Evolutionary conservation across 2,329 filamentous ascomycete species (phyloP), one percentile per base, ranked within the genome.

Genomic region (Diplodia seriata): DNA sequence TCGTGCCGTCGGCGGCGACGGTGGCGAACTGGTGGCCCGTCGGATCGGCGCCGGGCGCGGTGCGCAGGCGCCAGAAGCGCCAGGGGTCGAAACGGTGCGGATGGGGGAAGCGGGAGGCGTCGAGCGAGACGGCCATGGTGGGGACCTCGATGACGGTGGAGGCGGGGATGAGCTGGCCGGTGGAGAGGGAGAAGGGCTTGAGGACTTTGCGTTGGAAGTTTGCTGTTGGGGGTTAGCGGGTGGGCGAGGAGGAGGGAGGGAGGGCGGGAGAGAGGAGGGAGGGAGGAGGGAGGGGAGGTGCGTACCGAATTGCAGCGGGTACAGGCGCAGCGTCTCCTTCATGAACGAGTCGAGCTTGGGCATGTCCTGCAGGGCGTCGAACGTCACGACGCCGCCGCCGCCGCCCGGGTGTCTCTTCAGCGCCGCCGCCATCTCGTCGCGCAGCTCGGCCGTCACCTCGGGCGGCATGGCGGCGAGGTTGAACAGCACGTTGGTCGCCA

Each of bases 371-470:
- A 79, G 66, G 3, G 77, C 74, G 5, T 71, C 70, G 4, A 70
- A 70, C 2, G 74, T 77, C 29, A 78, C 73, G 3, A 71, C 68
- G 11, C 76, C 76, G 47, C 68, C 71, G 36, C n/a, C n/a, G n/a
- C n/a, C n/a, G n/a, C n/a, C n/a, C n/a, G n/a, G n/a, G n/a, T 76
- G 73, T 1, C 85, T 50, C 71, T 76, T 9, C 69, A 73, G 20
- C 80, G 81, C 70, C 67, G 81, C 49, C 71, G 78, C 68, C 64
- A 79, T 23, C 80, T 85, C 70, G 15, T 84, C 59, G 71, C 78
- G 23, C 51, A 83, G 38, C 50, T 80, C 82, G 54, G 79, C 74
- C 71, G 81, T 78, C 64, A 81, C 82, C 64, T 80, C 80, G 1
- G 23, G 31, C 31, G 80, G 77, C 2, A 69, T 72, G 4, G 70